Evolutionary conservation across 225 moss, liverwort and hornwort genomes (phyloP).

Genomic region (Bryum argenteum): DNA sequence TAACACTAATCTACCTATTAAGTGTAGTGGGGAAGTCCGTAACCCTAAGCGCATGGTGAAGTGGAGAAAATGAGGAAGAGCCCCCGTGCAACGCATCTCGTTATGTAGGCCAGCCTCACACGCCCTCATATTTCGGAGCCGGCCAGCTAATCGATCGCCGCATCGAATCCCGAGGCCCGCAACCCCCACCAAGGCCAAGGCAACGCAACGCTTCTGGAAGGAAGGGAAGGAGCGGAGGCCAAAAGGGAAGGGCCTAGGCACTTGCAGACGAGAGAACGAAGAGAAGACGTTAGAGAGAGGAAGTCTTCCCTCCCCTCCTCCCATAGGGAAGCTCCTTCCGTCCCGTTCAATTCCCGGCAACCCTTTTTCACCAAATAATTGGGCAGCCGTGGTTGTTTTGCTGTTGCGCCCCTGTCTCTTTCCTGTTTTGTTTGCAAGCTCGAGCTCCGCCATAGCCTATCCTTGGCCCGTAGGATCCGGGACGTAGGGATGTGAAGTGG

Average conservation of each 20-base stretch:
- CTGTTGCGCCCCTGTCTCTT: background rate
- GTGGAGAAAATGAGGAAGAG: no score
- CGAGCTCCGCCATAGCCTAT: constrained; percentile 37
- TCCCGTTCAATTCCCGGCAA: constrained; percentile 14
- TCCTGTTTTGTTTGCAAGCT: constrained; percentile 24
- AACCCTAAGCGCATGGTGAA: no score
- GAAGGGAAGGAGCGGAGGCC: background rate
- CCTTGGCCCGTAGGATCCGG: constrained; percentile 23
- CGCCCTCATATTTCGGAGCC: background rate
- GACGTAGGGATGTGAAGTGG: constrained; percentile 38
- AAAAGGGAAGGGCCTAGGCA: background rate
- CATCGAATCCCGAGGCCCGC: constrained; percentile 20
- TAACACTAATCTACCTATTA: no score
- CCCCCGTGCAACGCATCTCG: background rate
- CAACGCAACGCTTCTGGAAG: constrained; percentile 32
- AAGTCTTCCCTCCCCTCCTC: background rate
- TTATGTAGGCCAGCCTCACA: background rate
- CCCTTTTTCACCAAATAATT: constrained; percentile 26
- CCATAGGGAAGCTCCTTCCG: no score
- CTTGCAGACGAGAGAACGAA: no score
- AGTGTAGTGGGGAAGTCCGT: no score
- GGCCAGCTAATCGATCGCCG: constrained; percentile 30
- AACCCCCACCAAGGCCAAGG: background rate
- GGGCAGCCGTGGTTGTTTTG: constrained; percentile 12
- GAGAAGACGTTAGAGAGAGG: constrained; percentile 36